phyloP scores from a whole-genome alignment of 2,329 filamentous ascomycete genomes.

The Penicillium decumbens region DNA sequence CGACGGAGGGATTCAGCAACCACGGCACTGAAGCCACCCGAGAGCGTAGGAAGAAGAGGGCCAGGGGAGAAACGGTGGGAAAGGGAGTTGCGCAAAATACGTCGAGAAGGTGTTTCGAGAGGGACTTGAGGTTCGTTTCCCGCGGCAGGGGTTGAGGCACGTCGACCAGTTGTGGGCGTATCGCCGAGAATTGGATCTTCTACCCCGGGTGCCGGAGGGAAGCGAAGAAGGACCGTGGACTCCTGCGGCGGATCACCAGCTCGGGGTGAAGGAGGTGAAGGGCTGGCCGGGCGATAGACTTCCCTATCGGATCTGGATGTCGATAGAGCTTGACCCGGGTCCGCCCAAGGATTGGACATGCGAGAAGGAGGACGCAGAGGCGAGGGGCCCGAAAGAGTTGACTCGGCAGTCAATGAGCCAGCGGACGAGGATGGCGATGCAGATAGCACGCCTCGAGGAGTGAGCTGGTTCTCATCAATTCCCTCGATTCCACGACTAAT shows the following conservation, averaged over 20 bases:
- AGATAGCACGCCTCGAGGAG: slow-evolving; percentile 32
- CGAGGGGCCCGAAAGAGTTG: slow-evolving; percentile 25
- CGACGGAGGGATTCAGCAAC: slow-evolving; percentile 62
- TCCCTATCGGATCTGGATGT: slow-evolving; percentile 24
- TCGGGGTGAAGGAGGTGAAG: slow-evolving; percentile 27
- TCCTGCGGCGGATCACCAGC: slow-evolving; percentile 15
- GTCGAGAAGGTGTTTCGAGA: slow-evolving; percentile 36
- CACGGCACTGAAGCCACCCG: slow-evolving; percentile 57
- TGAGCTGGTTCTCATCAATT: slow-evolving; percentile 32
- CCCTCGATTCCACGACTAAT: slow-evolving; percentile 31
- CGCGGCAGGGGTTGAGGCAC: slow-evolving; percentile 19
- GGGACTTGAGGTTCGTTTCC: slow-evolving; percentile 16
- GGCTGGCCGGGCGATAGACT: slow-evolving; percentile 26
- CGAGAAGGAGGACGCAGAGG: slow-evolving; percentile 35
- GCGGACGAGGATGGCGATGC: slow-evolving; percentile 30
- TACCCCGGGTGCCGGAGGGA: slow-evolving; percentile 38
- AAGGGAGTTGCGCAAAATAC: slow-evolving; percentile 45
- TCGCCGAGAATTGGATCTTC: slow-evolving; percentile 20
- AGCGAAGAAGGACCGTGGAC: slow-evolving; percentile 37
- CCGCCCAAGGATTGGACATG: slow-evolving; percentile 40
- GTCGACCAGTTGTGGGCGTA: slow-evolving; percentile 12
- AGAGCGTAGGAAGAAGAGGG: slow-evolving; percentile 57
- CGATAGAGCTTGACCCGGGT: slow-evolving; percentile 16
- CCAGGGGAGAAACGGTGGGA: slow-evolving; percentile 53
- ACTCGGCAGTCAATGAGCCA: slow-evolving; percentile 32